Percentiles rank a stretch among this genome's conserved stretches.
Conservation (phyloP, 257 asterid species). For the Rehmannia glutinosa region DNA sequence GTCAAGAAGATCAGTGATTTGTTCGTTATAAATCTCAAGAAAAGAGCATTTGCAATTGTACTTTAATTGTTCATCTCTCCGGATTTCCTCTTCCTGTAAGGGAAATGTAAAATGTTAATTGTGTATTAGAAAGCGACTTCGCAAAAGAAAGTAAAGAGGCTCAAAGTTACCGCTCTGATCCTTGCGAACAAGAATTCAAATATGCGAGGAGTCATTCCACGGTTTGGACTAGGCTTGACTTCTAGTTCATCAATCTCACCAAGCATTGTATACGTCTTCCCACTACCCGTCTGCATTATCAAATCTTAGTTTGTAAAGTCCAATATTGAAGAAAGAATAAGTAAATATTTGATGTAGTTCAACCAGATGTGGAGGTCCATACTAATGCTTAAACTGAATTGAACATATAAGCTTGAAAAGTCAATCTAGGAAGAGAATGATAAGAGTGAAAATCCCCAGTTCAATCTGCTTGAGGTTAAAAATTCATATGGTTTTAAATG, state of each 20-base stretch:
- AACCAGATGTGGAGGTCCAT: not conserved
- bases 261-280: conserved; percentile 96
- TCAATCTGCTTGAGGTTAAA: not conserved
- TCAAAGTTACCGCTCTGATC: conserved; percentile 74
- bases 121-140: conserved; percentile 6
- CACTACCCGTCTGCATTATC: conserved; percentile 87
- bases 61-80: conserved; percentile 71
- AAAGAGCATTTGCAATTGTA: conserved; percentile 94
- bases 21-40: conserved; percentile 93
- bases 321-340: not conserved
- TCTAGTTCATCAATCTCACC: conserved; percentile 83
- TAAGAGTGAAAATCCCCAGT: not conserved
- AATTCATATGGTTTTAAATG: too few relatives aligned
- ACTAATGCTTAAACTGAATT: too few relatives aligned
- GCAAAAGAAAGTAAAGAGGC: conserved; percentile 4
- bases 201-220: conserved; percentile 98
- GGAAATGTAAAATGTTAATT: conserved; percentile 8
- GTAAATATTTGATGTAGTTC: conserved; percentile 6
- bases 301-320: not conserved
- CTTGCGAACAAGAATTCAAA: conserved; percentile 97
- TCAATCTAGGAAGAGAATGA: not conserved
- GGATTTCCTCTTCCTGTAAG: conserved; percentile 82
- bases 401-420: not conserved
- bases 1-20: conserved; percentile 90
- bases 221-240: conserved; percentile 69